These are phyloP conservation scores for Glycine latifolia DNA, from an alignment of 306 rosid species.

Conservation along the genomic window DNA sequence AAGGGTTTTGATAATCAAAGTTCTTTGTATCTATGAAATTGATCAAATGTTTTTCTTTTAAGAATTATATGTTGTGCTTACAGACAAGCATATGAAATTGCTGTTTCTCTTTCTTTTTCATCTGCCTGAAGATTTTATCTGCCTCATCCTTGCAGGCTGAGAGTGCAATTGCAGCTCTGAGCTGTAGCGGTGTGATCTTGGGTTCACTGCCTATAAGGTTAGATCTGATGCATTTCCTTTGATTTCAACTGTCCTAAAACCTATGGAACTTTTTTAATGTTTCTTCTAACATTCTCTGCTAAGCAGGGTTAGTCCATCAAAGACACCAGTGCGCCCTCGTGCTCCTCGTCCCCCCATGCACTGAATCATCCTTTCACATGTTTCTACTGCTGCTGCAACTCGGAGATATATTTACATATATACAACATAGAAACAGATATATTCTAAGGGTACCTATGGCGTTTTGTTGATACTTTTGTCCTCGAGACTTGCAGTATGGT, in stretches of 20 bases:
- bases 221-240: conserved; percentile 41
- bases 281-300: conserved; percentile 14
- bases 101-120: too few species aligned
- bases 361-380: conserved; percentile 54
- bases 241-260: conserved; percentile 37
- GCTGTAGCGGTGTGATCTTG: conserved; percentile 95
- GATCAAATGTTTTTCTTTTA: conserved; percentile 17
- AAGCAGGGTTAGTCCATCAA: conserved; percentile 91
- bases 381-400: conserved; percentile 51
- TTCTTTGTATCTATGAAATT: conserved; percentile 2
- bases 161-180: conserved; percentile 97
- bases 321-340: conserved; percentile 88
- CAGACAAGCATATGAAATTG: background rate
- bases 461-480: conserved; percentile 58
- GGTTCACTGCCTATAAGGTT: conserved; percentile 97
- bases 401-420: conserved; percentile 69
- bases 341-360: conserved; percentile 59
- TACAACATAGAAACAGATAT: conserved; percentile 71
- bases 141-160: conserved; percentile 72
- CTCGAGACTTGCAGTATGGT: conserved; percentile 50
- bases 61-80: conserved; percentile 15
- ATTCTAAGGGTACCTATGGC: conserved; percentile 56
- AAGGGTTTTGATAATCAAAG: background rate
- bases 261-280: background rate
- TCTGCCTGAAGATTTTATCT: background rate